Percentiles rank a stretch among this genome's conserved stretches.
Conservation (phyloP, 2,329 filamentous ascomycete species). For the Aspergillus novoparasiticus region DNA sequence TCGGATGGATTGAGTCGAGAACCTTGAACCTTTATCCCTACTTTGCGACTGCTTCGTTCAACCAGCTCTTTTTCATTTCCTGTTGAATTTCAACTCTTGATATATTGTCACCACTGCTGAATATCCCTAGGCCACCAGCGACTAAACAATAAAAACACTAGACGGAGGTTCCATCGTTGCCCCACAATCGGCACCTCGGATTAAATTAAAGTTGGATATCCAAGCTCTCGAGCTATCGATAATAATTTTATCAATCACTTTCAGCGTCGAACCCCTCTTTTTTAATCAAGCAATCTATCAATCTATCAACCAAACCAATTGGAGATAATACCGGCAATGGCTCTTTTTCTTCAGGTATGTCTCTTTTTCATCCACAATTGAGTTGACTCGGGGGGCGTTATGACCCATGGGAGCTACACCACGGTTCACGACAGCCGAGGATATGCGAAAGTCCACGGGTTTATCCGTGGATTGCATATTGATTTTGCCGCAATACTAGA, state of each 20-base stretch:
- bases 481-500: not conserved
- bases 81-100: not conserved
- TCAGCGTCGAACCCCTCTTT: not conserved
- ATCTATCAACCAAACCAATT: not conserved
- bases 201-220: not conserved
- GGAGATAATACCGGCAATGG: not conserved
- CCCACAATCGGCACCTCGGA: not conserved
- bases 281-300: not conserved
- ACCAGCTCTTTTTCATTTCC: not conserved
- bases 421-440: not conserved
- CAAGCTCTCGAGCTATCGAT: not conserved
- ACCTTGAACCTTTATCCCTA: not conserved
- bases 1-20: not conserved
- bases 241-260: not conserved
- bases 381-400: not conserved
- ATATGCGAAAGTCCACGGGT: not conserved
- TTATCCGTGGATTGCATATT: not conserved
- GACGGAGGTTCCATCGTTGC: not conserved
- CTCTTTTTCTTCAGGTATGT: not conserved
- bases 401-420: not conserved
- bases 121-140: not conserved
- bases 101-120: not conserved
- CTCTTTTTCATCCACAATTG: not conserved
- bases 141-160: not conserved
- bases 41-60: not conserved